Conservation (phyloP, 1,284 basidiomycete genomes). For the Lentinus polychrous region DNA sequence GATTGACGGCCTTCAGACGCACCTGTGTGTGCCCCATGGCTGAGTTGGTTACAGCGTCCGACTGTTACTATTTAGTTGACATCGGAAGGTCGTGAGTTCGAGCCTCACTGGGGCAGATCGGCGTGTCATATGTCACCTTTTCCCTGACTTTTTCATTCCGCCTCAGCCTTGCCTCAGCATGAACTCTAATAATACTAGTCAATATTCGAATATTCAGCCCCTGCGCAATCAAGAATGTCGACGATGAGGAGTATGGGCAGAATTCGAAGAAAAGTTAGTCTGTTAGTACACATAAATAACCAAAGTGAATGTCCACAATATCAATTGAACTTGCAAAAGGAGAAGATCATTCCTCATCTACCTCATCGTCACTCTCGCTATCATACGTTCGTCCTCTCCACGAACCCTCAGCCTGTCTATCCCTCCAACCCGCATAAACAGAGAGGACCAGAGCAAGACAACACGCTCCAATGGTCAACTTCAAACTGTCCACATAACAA, state of each 20-base stretch:
- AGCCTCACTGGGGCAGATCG: conserved; percentile 67
- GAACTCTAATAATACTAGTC: no score
- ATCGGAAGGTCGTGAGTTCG: conserved; percentile 76
- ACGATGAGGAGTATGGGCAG: no score
- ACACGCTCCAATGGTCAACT: conserved; percentile 43
- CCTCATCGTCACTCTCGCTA: neutral
- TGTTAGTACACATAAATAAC: no score
- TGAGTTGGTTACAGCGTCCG: conserved; percentile 77
- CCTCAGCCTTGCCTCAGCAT: no score
- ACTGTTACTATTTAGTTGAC: conserved; percentile 42
- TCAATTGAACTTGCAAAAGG: no score
- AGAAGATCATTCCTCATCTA: neutral
- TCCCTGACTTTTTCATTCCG: no score
- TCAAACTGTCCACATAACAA: conserved; percentile 47
- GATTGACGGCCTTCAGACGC: no score
- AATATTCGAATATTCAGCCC: no score
- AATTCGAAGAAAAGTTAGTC: no score
- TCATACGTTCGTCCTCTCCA: neutral
- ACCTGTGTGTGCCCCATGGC: conserved; percentile 70
- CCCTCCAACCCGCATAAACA: conserved; percentile 37
- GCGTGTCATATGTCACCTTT: no score
- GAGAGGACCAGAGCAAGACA: conserved; percentile 38
- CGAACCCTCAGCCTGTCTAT: neutral
- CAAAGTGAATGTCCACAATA: no score
- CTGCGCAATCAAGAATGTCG: no score